Conservation (phyloP, 148 eudicot genomes). For the Camellia granthamiana region DNA sequence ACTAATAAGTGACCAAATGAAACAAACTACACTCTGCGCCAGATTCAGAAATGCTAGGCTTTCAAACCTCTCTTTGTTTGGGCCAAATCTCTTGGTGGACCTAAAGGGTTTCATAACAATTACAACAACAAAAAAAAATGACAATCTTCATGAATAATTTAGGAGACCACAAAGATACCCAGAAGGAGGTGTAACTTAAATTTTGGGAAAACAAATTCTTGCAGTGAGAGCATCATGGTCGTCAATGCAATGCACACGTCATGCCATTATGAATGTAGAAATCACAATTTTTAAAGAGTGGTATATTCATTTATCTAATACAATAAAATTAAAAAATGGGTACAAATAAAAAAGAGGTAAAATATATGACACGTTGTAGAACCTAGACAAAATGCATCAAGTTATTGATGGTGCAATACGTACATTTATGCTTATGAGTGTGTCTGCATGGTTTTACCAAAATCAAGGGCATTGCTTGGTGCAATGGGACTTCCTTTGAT, state of each 20-base stretch:
- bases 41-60: slow-evolving; percentile 86
- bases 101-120: slow-evolving; percentile 28
- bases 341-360: too few relatives aligned
- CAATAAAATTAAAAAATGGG: too few relatives aligned
- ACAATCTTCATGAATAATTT: too few relatives aligned
- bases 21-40: slow-evolving; percentile 89
- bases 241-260: too few relatives aligned
- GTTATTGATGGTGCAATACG: too few relatives aligned
- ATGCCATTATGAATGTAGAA: background rate
- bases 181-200: background rate
- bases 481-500: too few relatives aligned
- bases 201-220: background rate
- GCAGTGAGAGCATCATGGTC: background rate
- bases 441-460: too few relatives aligned
- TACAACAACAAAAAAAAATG: background rate
- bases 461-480: too few relatives aligned
- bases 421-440: too few relatives aligned
- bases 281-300: background rate
- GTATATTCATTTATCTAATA: background rate
- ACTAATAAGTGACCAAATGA: slow-evolving; percentile 90
- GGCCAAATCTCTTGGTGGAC: slow-evolving; percentile 91
- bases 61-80: slow-evolving; percentile 84
- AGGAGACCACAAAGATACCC: too few relatives aligned
- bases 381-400: too few relatives aligned
- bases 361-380: too few relatives aligned